Evolutionary conservation across 345 rosid species (phyloP).

Genomic region (Salix dunnii): DNA sequence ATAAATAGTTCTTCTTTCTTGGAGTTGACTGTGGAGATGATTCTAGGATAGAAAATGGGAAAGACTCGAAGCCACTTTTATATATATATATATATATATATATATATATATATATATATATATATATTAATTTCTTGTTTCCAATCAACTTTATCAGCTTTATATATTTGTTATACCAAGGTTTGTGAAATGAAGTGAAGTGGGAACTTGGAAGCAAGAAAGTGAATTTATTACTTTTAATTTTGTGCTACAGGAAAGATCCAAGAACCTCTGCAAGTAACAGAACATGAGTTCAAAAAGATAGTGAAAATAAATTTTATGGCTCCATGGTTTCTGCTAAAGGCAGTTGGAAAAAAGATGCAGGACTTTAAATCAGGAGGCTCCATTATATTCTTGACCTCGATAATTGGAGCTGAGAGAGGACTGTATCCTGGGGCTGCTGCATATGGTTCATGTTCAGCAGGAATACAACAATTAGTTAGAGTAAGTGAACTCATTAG

Average conservation of each 20-base stretch:
- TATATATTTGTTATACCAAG: background rate
- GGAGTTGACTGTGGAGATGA: background rate
- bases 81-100: no score
- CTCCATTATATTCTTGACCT: constrained; percentile 60
- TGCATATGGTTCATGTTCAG: constrained; percentile 68
- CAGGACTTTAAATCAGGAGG: constrained; percentile 58
- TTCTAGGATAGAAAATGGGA: background rate
- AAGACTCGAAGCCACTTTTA: background rate
- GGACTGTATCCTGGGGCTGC: constrained; percentile 90
- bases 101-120: no score
- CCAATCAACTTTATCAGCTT: background rate
- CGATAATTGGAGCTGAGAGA: constrained; percentile 67
- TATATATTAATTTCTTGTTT: background rate
- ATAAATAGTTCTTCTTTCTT: background rate
- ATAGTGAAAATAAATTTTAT: constrained; percentile 54
- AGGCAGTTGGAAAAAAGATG: constrained; percentile 73
- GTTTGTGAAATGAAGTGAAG: background rate
- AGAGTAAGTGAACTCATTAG: constrained; percentile 43
- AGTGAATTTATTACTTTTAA: constrained; percentile 2
- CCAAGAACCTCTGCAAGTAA: constrained; percentile 56
- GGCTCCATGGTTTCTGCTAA: constrained; percentile 76
- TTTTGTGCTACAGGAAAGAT: constrained; percentile 52
- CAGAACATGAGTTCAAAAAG: constrained; percentile 60
- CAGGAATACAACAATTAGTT: constrained; percentile 71
- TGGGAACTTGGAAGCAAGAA: background rate